Percentiles rank a stretch among this genome's conserved stretches.
Conservation (phyloP, 352 stramenopile genomes). For the Salisapilia sapeloensis region DNA sequence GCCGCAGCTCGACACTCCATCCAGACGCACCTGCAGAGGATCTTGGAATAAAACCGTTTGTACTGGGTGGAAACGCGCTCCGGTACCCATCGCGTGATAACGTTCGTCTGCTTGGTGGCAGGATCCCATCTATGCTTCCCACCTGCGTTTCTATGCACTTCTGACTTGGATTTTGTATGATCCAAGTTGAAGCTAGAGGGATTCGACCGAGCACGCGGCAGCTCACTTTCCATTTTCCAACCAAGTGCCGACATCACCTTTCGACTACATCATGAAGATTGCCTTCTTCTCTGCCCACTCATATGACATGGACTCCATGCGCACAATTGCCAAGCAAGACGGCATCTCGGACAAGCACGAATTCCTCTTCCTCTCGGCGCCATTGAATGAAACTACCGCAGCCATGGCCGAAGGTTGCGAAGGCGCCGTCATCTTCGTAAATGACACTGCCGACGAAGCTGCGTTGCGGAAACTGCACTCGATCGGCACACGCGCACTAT, state of each 20-base stretch:
- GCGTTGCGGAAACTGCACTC: slow-evolving; percentile 33
- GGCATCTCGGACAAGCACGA: slow-evolving; percentile 23
- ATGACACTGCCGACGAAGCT: slow-evolving; percentile 49
- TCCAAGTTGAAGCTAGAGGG: too few species aligned
- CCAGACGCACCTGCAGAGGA: slow-evolving; percentile 1
- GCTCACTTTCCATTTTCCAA: slow-evolving; percentile 12
- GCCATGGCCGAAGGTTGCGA: slow-evolving; percentile 36
- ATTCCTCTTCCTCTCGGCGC: slow-evolving; percentile 33
- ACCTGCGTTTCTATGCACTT: too few species aligned
- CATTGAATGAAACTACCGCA: slow-evolving; percentile 26
- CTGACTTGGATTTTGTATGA: too few species aligned
- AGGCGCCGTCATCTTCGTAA: slow-evolving; percentile 72
- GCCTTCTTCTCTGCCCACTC: slow-evolving; percentile 60
- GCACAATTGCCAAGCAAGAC: slow-evolving; percentile 16
- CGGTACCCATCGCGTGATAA: too few species aligned
- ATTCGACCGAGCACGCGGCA: too few species aligned
- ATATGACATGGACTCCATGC: slow-evolving; percentile 55
- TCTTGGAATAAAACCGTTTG: slow-evolving; percentile 5
- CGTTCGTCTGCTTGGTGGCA: too few species aligned
- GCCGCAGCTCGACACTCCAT: slow-evolving; percentile 1
- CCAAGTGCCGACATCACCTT: slow-evolving; percentile 2
- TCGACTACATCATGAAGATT: slow-evolving; percentile 33
- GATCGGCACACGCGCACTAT: slow-evolving; percentile 36
- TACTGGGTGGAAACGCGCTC: too few species aligned
- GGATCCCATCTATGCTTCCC: too few species aligned